Evolutionary conservation across 768 basidiomycete genomes (phyloP).

Genomic region (Mycena rosella): DNA sequence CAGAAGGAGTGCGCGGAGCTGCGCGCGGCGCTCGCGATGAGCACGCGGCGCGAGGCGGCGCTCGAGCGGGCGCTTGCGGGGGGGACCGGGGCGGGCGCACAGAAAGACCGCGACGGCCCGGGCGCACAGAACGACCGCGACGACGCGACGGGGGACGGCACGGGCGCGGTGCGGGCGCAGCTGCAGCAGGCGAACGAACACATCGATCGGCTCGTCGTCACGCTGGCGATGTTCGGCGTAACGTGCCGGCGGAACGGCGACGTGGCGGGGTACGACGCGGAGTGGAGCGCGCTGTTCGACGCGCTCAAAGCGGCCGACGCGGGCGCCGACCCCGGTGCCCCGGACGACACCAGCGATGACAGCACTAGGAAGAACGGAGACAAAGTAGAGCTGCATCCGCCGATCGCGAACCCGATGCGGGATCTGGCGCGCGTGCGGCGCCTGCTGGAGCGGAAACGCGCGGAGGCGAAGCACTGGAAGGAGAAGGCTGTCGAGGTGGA

Average conservation of each 20-base stretch:
- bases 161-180: background rate
- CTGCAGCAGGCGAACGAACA: background rate
- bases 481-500: constrained; percentile 5
- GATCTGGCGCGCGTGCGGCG: constrained; percentile 1
- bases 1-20: constrained; percentile 1
- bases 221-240: constrained; percentile 12
- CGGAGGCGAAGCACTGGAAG: constrained; percentile 6
- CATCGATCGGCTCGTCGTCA: background rate
- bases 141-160: too few relatives aligned
- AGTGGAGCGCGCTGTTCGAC: constrained; percentile 11
- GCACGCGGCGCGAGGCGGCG: background rate
- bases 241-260: constrained; percentile 2
- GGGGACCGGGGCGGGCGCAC: background rate
- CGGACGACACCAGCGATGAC: background rate
- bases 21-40: background rate
- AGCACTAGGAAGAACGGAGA: background rate
- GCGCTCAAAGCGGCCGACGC: background rate
- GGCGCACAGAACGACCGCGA: too few relatives aligned
- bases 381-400: background rate
- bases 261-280: background rate
- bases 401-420: constrained; percentile 3
- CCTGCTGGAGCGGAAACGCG: constrained; percentile 8
- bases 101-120: too few relatives aligned
- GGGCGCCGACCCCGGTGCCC: background rate
- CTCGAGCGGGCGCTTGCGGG: background rate